Conservation (phyloP, 371 early-diverging fungal species). For the Nematocida sp. region DNA sequence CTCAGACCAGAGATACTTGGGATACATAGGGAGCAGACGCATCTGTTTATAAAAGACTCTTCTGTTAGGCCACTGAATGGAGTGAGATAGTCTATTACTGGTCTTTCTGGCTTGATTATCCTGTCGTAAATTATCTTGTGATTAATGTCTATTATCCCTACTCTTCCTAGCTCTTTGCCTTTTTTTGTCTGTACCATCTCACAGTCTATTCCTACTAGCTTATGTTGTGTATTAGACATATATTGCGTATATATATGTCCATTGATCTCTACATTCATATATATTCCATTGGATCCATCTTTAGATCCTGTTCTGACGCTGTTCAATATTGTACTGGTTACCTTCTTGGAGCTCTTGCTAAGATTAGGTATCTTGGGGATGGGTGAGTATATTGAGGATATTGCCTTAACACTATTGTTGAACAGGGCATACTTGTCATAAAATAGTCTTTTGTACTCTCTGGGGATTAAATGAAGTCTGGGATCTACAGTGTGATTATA, state of each 20-base stretch:
- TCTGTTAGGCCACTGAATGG: slow-evolving; percentile 59
- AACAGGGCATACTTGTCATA: no score
- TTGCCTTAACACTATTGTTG: no score
- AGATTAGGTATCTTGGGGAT: no score
- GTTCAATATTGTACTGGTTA: no score
- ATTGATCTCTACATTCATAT: slow-evolving; percentile 3
- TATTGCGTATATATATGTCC: not conserved
- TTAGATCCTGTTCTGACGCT: no score
- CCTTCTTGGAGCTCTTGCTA: no score
- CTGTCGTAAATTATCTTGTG: slow-evolving; percentile 59
- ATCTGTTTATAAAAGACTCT: slow-evolving; percentile 8
- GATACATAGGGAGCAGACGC: not conserved
- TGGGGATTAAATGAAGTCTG: no score
- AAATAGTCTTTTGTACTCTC: no score
- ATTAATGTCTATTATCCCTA: slow-evolving; percentile 53
- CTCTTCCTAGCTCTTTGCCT: slow-evolving; percentile 58
- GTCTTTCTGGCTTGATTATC: slow-evolving; percentile 51
- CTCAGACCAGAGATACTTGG: not conserved
- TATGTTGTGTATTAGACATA: slow-evolving; percentile 5
- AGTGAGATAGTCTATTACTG: slow-evolving; percentile 59
- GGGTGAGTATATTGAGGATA: no score
- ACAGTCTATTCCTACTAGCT: slow-evolving; percentile 59
- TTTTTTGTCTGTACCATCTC: slow-evolving; percentile 61
- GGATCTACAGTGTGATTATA: no score
- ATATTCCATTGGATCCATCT: no score